Evolutionary conservation across 371 early-diverging fungal species (phyloP).

Genomic region (Zychaea mexicana): DNA sequence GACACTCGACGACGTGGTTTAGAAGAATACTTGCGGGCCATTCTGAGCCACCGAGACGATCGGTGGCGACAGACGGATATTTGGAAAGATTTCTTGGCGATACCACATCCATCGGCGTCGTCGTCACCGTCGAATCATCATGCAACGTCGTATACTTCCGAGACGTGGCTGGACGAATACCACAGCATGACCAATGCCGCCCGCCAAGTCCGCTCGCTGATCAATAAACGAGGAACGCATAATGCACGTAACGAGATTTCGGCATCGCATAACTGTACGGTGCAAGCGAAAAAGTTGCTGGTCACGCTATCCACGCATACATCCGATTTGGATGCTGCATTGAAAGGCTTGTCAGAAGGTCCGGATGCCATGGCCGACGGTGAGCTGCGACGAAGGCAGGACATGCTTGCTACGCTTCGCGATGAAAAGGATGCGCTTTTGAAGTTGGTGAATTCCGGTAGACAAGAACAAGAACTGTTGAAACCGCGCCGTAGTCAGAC

Average conservation of each 20-base stretch:
- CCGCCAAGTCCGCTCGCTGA: conserved; percentile 70
- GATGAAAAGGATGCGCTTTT: conserved; percentile 67
- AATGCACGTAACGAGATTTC: conserved; percentile 72
- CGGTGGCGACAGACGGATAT: conserved; percentile 75
- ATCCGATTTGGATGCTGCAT: conserved; percentile 56
- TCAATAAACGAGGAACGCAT: conserved; percentile 69
- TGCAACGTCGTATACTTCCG: conserved; percentile 58
- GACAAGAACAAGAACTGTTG: conserved; percentile 46
- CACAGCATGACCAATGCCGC: conserved; percentile 59
- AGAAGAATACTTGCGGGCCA: conserved; percentile 76
- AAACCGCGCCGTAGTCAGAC: conserved; percentile 9
- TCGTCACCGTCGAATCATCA: no score
- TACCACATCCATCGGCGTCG: no score
- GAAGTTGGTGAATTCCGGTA: conserved; percentile 46
- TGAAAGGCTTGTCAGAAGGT: conserved; percentile 51
- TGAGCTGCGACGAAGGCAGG: conserved; percentile 73
- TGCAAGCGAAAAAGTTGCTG: conserved; percentile 77
- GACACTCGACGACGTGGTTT: conserved; percentile 80
- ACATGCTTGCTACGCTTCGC: conserved; percentile 67
- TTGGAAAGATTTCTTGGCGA: conserved; percentile 76
- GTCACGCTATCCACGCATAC: conserved; percentile 46
- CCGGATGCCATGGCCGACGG: conserved; percentile 56
- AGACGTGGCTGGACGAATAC: conserved; percentile 82
- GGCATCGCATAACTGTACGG: conserved; percentile 70
- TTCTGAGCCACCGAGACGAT: conserved; percentile 71